These are phyloP conservation scores for Phytophthora litchii DNA, from an alignment of 352 stramenopile species.

Conservation along the genomic window DNA sequence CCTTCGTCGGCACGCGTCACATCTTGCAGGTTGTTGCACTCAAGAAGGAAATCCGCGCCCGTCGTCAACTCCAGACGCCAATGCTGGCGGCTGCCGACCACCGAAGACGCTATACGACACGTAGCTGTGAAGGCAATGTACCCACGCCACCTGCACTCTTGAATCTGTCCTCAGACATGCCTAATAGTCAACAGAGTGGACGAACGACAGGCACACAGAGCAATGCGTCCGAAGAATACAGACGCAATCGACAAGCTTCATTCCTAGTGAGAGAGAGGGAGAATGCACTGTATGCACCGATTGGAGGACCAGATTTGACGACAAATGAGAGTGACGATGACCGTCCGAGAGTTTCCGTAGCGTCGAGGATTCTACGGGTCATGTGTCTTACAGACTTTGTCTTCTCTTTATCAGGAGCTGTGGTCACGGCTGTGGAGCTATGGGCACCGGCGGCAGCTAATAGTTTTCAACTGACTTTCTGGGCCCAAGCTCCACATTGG, in stretches of 20 bases:
- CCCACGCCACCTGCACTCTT: conserved; percentile 22
- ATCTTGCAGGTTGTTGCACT: conserved; percentile 55
- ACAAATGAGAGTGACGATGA: conserved; percentile 43
- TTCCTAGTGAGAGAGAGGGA: conserved; percentile 28
- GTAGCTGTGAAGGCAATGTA: conserved; percentile 15
- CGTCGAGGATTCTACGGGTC: conserved; percentile 68
- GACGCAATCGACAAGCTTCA: conserved; percentile 35
- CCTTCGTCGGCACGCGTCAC: conserved; percentile 71
- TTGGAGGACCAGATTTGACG: conserved; percentile 26
- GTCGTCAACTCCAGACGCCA: conserved; percentile 39
- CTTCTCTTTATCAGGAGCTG: conserved; percentile 67
- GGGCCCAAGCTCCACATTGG: conserved; percentile 73
- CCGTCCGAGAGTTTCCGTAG: conserved; percentile 48
- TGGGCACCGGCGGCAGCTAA: conserved; percentile 30
- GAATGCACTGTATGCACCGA: conserved; percentile 36
- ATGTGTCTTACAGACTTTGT: conserved; percentile 75
- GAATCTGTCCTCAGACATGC: conserved; percentile 14
- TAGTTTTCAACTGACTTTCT: conserved; percentile 75
- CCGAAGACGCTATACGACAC: conserved; percentile 12
- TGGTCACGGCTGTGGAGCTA: conserved; percentile 63
- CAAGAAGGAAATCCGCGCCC: conserved; percentile 36
- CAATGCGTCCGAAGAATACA: conserved; percentile 38
- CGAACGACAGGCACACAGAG: conserved; percentile 33
- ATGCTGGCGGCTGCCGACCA: conserved; percentile 35
- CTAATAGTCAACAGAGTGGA: conserved; percentile 16